These are phyloP conservation scores for Pseudogymnoascus pannorum DNA, from an alignment of 2,329 filamentous ascomycete species.

Conservation along the genomic window DNA sequence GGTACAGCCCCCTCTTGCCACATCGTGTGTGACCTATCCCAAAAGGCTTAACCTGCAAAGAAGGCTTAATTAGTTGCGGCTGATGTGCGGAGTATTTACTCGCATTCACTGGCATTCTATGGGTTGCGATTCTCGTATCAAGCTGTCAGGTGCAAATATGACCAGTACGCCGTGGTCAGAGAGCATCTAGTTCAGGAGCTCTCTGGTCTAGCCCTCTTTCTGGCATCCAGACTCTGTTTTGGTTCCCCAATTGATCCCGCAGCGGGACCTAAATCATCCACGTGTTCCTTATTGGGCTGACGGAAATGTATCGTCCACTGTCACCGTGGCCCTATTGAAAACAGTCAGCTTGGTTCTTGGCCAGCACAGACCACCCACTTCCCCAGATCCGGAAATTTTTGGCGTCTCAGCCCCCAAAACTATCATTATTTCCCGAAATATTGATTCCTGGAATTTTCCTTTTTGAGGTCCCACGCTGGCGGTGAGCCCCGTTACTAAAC, in stretches of 20 bases:
- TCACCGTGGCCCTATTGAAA: not conserved
- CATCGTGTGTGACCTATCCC: not conserved
- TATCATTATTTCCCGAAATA: not conserved
- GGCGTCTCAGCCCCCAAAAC: not conserved
- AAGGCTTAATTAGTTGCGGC: not conserved
- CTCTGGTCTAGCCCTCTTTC: not conserved
- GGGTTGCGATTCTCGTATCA: not conserved
- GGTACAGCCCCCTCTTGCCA: not conserved
- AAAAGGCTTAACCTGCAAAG: not conserved
- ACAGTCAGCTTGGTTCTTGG: not conserved
- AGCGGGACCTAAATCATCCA: not conserved
- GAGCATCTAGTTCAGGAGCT: not conserved
- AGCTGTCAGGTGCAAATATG: not conserved
- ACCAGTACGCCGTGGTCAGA: not conserved
- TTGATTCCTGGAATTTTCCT: not conserved
- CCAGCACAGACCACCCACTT: not conserved
- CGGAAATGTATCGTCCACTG: not conserved
- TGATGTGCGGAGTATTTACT: too few relatives aligned
- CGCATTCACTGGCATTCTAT: too few relatives aligned
- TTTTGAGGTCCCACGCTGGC: not conserved
- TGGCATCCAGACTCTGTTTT: not conserved
- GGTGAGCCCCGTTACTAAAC: not conserved
- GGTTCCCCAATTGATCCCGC: not conserved
- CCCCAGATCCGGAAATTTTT: too few relatives aligned
- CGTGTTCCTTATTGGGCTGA: not conserved